Evolutionary conservation across 305 asterid genomes (phyloP).

Genomic region (Solanum hybrid): DNA sequence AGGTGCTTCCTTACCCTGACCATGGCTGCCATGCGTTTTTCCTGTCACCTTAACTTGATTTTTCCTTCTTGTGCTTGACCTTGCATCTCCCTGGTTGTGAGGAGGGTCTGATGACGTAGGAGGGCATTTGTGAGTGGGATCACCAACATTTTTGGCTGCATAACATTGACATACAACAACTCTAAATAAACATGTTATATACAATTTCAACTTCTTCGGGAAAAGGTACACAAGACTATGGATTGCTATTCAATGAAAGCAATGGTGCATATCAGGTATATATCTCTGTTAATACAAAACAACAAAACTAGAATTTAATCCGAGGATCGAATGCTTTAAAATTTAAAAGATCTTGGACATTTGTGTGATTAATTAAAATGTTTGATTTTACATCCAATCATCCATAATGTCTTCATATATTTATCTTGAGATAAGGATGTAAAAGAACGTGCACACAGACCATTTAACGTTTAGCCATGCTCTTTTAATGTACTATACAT

Average conservation of each 20-base stretch:
- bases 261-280: neutral
- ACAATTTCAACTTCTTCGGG: neutral
- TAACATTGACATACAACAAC: neutral
- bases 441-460: neutral
- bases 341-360: neutral
- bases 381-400: neutral
- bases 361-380: neutral
- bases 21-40: constrained; percentile 7
- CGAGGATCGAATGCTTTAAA: neutral
- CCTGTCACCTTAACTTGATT: constrained; percentile 10
- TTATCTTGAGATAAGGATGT: neutral
- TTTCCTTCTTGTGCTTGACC: constrained; percentile 12
- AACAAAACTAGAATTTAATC: neutral
- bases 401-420: neutral
- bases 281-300: neutral
- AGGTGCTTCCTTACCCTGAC: constrained; percentile 16
- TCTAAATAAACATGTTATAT: neutral
- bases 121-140: neutral
- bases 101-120: constrained; percentile 22
- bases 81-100: constrained; percentile 13
- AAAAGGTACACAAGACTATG: neutral
- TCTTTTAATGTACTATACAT: neutral
- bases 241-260: neutral
- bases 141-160: neutral
- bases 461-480: neutral